Percentiles rank a stretch among this genome's conserved stretches.
Conservation (phyloP, 2,329 filamentous ascomycete genomes). For the Knoxdaviesia proteae region DNA sequence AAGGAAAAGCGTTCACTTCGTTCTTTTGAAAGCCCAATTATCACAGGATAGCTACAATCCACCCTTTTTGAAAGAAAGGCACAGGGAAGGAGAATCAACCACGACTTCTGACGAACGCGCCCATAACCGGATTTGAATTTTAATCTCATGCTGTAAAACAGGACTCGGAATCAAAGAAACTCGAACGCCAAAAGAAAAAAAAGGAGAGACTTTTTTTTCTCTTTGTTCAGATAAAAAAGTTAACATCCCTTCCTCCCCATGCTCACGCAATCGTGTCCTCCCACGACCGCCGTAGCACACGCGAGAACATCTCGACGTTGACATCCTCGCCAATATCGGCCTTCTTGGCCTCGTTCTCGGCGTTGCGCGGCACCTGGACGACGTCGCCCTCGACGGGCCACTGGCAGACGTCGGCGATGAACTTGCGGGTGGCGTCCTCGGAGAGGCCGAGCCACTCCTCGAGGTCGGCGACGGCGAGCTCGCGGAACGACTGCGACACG, state of each 20-base stretch:
- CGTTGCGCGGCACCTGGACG: constrained; percentile 71
- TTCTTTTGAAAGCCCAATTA: no score
- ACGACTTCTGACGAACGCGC: not conserved
- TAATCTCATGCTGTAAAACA: not conserved
- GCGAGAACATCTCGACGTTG: constrained; percentile 66
- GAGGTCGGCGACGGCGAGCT: constrained; percentile 45
- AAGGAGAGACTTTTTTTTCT: not conserved
- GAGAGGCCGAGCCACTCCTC: constrained; percentile 59
- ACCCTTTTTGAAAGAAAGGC: no score
- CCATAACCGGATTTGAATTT: not conserved
- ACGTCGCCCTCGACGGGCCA: constrained; percentile 55
- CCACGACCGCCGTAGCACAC: constrained; percentile 67
- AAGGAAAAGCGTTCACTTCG: no score
- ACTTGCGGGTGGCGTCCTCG: constrained; percentile 49
- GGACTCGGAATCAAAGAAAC: not conserved
- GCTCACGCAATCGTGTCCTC: constrained; percentile 31
- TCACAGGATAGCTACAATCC: no score
- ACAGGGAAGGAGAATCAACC: no score
- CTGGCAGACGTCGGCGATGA: constrained; percentile 65
- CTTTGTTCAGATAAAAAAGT: constrained; percentile 1
- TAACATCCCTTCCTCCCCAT: not conserved
- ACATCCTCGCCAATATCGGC: constrained; percentile 91
- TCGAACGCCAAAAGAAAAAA: not conserved
- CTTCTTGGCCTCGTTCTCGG: constrained; percentile 94
- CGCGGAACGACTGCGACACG: constrained; percentile 60